These are phyloP conservation scores for Pouteria campechiana DNA, from an alignment of 179 eudicot species.

Conservation along the genomic window DNA sequence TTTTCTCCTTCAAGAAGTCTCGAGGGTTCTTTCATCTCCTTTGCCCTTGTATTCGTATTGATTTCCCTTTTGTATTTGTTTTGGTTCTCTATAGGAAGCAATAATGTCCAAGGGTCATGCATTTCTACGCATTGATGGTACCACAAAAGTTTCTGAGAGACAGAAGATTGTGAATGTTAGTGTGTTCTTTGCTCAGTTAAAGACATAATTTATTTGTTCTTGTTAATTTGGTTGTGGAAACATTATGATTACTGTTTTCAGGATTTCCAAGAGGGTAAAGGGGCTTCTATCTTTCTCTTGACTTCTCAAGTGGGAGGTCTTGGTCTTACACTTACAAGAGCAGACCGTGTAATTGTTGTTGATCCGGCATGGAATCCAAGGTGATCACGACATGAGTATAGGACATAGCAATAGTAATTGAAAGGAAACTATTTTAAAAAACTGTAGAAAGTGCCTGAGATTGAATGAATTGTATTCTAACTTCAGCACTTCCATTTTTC, in stretches of 20 bases:
- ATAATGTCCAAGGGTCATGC: conserved; percentile 39
- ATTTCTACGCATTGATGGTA: conserved; percentile 88
- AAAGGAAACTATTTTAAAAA: neutral
- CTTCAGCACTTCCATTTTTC: too few species aligned
- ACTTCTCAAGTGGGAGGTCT: conserved; percentile 99
- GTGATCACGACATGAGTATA: conserved; percentile 9
- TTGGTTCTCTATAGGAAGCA: too few species aligned
- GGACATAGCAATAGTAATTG: too few species aligned
- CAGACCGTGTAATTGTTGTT: conserved; percentile 96
- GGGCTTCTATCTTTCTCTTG: conserved; percentile 83
- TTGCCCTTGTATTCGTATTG: too few species aligned
- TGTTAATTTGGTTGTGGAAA: neutral
- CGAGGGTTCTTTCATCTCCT: too few species aligned
- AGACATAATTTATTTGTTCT: neutral
- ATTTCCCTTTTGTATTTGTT: too few species aligned
- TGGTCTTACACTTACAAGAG: conserved; percentile 92
- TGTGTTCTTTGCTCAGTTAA: conserved; percentile 1
- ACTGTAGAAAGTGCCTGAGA: too few species aligned
- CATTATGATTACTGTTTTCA: conserved; percentile 10
- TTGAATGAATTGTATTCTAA: too few species aligned
- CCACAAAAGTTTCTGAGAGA: conserved; percentile 82
- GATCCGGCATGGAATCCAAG: conserved; percentile 99
- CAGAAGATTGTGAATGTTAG: conserved; percentile 78
- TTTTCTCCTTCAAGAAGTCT: too few species aligned
- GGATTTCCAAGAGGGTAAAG: conserved; percentile 94